Percentiles rank a stretch among this genome's conserved stretches.
Evolutionary conservation across 345 rosid genomes (phyloP).

Genomic region (Salix purpurea): DNA sequence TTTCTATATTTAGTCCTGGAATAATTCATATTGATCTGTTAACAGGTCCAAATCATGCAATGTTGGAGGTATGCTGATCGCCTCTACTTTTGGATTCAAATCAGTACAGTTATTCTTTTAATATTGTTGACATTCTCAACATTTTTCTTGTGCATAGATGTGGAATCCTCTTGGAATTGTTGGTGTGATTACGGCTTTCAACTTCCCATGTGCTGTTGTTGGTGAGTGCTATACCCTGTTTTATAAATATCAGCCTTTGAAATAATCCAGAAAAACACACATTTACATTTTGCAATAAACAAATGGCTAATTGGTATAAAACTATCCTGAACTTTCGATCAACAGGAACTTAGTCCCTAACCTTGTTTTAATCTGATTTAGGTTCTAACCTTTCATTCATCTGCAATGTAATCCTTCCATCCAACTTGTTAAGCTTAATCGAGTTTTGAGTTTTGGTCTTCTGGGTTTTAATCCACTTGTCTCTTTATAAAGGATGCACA

Average conservation of each 20-base stretch:
- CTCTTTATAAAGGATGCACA: too few species aligned
- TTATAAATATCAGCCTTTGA: background rate
- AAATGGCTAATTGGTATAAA: background rate
- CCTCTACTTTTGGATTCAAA: slow-evolving; percentile 11
- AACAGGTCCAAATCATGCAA: slow-evolving; percentile 93
- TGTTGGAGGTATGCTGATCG: slow-evolving; percentile 70
- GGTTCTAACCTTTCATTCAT: too few species aligned
- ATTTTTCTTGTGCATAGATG: slow-evolving; percentile 45
- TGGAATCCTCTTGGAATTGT: slow-evolving; percentile 99
- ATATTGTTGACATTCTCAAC: slow-evolving; percentile 13
- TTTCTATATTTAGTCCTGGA: slow-evolving; percentile 2
- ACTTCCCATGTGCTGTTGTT: slow-evolving; percentile 96
- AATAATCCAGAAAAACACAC: background rate
- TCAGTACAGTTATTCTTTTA: background rate
- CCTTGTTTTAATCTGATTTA: too few species aligned
- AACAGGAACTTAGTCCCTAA: too few species aligned
- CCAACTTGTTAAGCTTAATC: too few species aligned
- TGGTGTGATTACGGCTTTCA: slow-evolving; percentile 95
- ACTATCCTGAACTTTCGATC: too few species aligned
- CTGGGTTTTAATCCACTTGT: too few species aligned
- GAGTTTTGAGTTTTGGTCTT: too few species aligned
- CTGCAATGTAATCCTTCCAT: too few species aligned
- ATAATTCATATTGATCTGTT: slow-evolving; percentile 21
- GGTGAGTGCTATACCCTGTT: slow-evolving; percentile 47
- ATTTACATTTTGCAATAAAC: background rate